Conservation (phyloP, 2,329 filamentous ascomycete species). For the Alternaria longipes region DNA sequence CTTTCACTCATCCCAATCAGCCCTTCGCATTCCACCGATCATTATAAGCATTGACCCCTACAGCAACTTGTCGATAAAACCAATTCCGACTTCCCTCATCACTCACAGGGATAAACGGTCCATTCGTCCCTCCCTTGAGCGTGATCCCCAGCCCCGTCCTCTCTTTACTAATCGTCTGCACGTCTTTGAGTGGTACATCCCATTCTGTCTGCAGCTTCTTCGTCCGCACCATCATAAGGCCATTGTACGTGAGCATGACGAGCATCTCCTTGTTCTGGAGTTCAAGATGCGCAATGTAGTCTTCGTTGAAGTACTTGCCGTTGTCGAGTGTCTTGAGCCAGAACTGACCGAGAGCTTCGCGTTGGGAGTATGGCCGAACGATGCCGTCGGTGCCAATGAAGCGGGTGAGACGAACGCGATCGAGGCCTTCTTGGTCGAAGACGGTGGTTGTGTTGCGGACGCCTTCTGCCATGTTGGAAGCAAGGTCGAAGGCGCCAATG, state of each 20-base stretch:
- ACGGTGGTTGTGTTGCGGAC: slow-evolving; percentile 99
- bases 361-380: slow-evolving; percentile 91
- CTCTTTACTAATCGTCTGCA: slow-evolving; percentile 97
- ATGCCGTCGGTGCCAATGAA: slow-evolving; percentile 94
- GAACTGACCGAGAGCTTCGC: slow-evolving; percentile 94
- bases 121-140: slow-evolving; percentile 88
- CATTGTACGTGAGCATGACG: slow-evolving; percentile 66
- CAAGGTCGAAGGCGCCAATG: slow-evolving; percentile 95
- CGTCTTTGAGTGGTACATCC: slow-evolving; percentile 94
- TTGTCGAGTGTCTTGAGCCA: slow-evolving; percentile 99
- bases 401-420: slow-evolving; percentile 90
- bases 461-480: slow-evolving; percentile 95
- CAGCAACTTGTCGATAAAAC: slow-evolving; percentile 71
- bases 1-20: slow-evolving; percentile 27
- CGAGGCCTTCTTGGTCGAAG: slow-evolving; percentile 92
- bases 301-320: slow-evolving; percentile 96
- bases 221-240: slow-evolving; percentile 89
- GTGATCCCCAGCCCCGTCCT: slow-evolving; percentile 90
- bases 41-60: slow-evolving; percentile 74
- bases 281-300: slow-evolving; percentile 96
- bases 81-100: slow-evolving; percentile 79
- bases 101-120: slow-evolving; percentile 92
- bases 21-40: slow-evolving; percentile 72
- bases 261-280: slow-evolving; percentile 90
- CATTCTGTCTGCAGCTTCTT: slow-evolving; percentile 89